These are phyloP conservation scores for Odontarrhena argentea DNA, from an alignment of 345 rosid genomes.

Conservation along the genomic window DNA sequence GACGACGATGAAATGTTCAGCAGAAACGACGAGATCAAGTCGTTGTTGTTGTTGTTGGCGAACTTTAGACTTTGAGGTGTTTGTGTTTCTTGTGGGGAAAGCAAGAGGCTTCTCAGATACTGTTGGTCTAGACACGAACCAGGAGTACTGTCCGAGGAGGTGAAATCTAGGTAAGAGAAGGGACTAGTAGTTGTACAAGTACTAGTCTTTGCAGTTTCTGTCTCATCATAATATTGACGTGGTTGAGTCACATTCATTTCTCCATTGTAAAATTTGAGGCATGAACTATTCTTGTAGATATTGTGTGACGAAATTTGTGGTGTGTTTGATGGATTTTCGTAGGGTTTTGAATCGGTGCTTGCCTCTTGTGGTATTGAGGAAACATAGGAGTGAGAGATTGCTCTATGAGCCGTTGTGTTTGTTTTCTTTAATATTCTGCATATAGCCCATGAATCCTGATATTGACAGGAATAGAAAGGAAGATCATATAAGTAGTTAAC, in stretches of 20 bases:
- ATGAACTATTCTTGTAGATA: conserved; percentile 24
- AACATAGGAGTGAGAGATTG: conserved; percentile 67
- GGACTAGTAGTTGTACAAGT: conserved; percentile 23
- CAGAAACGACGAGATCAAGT: conserved; percentile 48
- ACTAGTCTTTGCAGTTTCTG: conserved; percentile 30
- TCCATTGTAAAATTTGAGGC: conserved; percentile 33
- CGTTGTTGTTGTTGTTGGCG: conserved; percentile 28
- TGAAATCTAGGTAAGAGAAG: conserved; percentile 39
- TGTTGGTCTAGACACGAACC: conserved; percentile 37
- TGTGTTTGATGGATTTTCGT: conserved; percentile 28
- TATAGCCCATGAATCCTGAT: conserved; percentile 83
- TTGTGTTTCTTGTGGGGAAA: conserved; percentile 45
- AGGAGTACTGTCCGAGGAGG: conserved; percentile 34
- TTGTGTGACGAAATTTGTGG: conserved; percentile 38
- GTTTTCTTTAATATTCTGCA: conserved; percentile 85
- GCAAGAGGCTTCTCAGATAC: conserved; percentile 44
- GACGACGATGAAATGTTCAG: conserved; percentile 45
- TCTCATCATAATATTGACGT: conserved; percentile 10
- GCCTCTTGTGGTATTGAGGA: conserved; percentile 47
- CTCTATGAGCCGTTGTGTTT: conserved; percentile 61
- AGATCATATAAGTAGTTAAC: neutral
- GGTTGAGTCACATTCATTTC: conserved; percentile 17
- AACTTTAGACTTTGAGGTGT: conserved; percentile 33
- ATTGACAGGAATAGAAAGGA: no score
- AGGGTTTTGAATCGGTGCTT: conserved; percentile 33